Base-by-base conservation (phyloP, 331 rosid genomes). In the Stylosanthes scabra region DNA sequence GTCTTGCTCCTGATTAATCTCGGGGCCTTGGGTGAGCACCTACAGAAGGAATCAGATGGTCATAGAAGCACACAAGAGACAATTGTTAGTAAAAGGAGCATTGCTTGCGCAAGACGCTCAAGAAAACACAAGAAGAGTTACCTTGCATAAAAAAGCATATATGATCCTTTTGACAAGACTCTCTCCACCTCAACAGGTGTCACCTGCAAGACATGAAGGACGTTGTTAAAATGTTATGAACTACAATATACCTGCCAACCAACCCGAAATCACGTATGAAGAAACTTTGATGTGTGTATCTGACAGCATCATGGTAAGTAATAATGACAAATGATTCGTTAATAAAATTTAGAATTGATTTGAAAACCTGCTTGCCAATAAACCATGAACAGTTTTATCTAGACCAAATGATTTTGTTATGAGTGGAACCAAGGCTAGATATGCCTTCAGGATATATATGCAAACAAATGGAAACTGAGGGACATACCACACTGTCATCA, bases 61-160 rank as follows among this genome's bases (percentile, higher is more conserved):
- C 68, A 66, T 71, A 65, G 37, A 79, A 59, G 61, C 59, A 55
- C 37, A 57, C 13, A 71, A 71, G 28, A 57, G 57, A 57, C 44
- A 64, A 59, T 9, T 31, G 42, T 10, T 79, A 44, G 25, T 37
- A 37, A 46, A 16, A 80, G 42, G 69, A 68, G 67, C 55, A 28
- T 60, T 16, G 54, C 44, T 10, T 67, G 47, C 55, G 13, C 20
- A 6, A 50, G 14, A 50, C 16, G 12, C 3, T 9, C n/a, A 13
- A 46, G 15, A 29, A 71, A 11, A 45, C 63, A n/a, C 70, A 59
- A 61, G 63, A 65, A 31, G 20, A 15, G 14, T 83, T 82, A 95
- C 99, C 97, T 88, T 8, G 97, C 89, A 79, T 95, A 95, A 41
- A 95, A 85, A 83, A 95, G 99, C 96, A 95, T 86, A 82, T 95